Evolutionary conservation across 2,329 filamentous ascomycete genomes (phyloP), one percentile per base, ranked within the genome.

Genomic region (Sporothrix pallida): DNA sequence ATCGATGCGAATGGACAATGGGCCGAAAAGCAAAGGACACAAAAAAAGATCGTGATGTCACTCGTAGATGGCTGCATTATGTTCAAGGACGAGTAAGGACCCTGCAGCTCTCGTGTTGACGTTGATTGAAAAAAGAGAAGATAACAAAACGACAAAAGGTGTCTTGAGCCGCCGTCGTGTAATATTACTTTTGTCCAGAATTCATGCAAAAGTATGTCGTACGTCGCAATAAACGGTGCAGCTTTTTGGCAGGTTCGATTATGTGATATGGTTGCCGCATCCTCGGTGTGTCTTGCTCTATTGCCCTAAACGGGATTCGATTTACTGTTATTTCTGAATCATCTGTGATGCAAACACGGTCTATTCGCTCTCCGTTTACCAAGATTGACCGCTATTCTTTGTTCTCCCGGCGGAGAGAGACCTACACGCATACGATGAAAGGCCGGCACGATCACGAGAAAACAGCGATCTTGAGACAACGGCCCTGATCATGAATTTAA

Each of bases 401-500:
- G 12, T 48, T n/a, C 60, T 10, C 26, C 62, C 42, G 37, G 4
- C 20, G 42, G 42, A 20, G 62, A 13, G 15, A 42, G 31, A 37
- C 31, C 5, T 48, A 26, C n/a, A 46, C 37, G n/a, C 42, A 48
- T 48, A 67, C 42, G 42, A 20, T 37, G 31, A 37, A 7, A 5
- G 31, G 31, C 31, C 20, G n/a, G 62, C 62, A 67, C 23, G 42
- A 48, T 48, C 62, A 67, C 42, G 42, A 26, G 37, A 67, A 65
- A 63, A 13, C 8, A n/a, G n/a, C 37, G 17, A 46, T 65, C 37
- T n/a, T 23, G n/a, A n/a, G 26, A 10, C 17, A 42, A 37, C 67
- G 44, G 42, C 50, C 26, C n/a, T 12, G 50, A 44, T 56, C 65
- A 69, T 69, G 65, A 69, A 69, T n/a, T 52, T 69, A 6, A 44